These are phyloP conservation scores for Rhazya stricta DNA, from an alignment of 257 asterid genomes.

Conservation along the genomic window DNA sequence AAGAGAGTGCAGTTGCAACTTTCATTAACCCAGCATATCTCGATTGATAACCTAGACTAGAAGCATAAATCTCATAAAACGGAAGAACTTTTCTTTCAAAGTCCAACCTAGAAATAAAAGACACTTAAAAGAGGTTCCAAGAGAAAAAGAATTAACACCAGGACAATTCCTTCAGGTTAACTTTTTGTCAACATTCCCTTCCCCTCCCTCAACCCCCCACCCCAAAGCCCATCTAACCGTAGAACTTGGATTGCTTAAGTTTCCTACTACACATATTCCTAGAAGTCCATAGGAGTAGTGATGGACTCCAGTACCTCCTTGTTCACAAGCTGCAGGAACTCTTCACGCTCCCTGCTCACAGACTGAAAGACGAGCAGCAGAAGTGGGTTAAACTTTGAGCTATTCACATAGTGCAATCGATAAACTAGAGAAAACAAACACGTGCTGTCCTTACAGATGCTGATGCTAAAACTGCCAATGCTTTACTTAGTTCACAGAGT, in stretches of 20 bases:
- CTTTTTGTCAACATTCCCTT: neutral
- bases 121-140: neutral
- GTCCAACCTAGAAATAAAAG: neutral
- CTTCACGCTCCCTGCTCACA: constrained; percentile 96
- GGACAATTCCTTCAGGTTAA: neutral
- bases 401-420: constrained; percentile 13
- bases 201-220: neutral
- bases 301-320: constrained; percentile 63
- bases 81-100: neutral
- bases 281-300: neutral
- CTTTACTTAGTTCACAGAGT: constrained; percentile 88
- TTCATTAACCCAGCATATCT: neutral
- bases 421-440: constrained; percentile 15
- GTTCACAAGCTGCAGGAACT: constrained; percentile 86
- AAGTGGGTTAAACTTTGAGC: constrained; percentile 23
- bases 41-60: neutral
- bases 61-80: neutral
- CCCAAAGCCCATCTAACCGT: neutral
- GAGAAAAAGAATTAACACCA: neutral
- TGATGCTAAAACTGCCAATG: constrained; percentile 86
- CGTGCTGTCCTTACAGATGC: constrained; percentile 61
- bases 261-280: neutral
- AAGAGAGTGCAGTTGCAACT: neutral
- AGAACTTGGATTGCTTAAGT: neutral
- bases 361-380: constrained; percentile 55